Percentiles rank a stretch among this genome's conserved stretches.
phyloP scores from a whole-genome alignment of 139 green algal genomes.

The Auxenochlorella protothecoides region DNA sequence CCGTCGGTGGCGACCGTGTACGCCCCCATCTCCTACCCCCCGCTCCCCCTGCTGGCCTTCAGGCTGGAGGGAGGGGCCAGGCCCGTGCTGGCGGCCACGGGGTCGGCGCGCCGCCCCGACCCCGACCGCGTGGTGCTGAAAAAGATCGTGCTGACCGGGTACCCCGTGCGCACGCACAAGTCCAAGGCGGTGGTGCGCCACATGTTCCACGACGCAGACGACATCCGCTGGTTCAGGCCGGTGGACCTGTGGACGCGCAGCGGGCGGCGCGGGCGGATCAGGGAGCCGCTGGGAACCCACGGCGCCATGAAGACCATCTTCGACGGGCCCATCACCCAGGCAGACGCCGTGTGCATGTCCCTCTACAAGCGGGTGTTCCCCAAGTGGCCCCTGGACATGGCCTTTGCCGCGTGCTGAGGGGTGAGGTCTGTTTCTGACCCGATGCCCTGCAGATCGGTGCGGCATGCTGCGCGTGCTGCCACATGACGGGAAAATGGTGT shows the following conservation, averaged over 20 bases:
- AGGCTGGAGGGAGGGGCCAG: background rate
- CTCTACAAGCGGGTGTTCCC: slow-evolving; percentile 96
- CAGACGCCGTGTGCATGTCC: slow-evolving; percentile 82
- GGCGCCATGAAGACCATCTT: slow-evolving; percentile 93
- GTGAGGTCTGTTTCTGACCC: background rate
- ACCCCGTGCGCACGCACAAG: slow-evolving; percentile 71
- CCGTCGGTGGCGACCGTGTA: slow-evolving; percentile 61
- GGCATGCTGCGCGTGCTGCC: background rate
- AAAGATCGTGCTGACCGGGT: slow-evolving; percentile 75
- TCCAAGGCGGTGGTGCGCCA: slow-evolving; percentile 76
- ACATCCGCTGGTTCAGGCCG: slow-evolving; percentile 86
- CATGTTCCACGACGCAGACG: slow-evolving; percentile 94
- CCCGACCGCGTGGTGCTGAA: slow-evolving; percentile 85
- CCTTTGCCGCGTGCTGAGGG: slow-evolving; percentile 20
- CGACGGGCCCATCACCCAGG: slow-evolving; percentile 78
- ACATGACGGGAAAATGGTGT: background rate
- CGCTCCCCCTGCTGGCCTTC: slow-evolving; percentile 84
- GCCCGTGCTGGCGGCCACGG: slow-evolving; percentile 20
- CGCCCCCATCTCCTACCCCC: slow-evolving; percentile 74
- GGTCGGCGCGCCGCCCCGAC: slow-evolving; percentile 55
- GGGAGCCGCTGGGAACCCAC: slow-evolving; percentile 90
- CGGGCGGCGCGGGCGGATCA: slow-evolving; percentile 81
- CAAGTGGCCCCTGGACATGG: slow-evolving; percentile 62
- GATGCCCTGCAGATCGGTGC: background rate
- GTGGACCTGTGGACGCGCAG: slow-evolving; percentile 90